A percentile compares a stretch with the other conserved stretches of the same genome.
Conservation (phyloP, 345 rosid genomes). For the Lumnitzera racemosa region DNA sequence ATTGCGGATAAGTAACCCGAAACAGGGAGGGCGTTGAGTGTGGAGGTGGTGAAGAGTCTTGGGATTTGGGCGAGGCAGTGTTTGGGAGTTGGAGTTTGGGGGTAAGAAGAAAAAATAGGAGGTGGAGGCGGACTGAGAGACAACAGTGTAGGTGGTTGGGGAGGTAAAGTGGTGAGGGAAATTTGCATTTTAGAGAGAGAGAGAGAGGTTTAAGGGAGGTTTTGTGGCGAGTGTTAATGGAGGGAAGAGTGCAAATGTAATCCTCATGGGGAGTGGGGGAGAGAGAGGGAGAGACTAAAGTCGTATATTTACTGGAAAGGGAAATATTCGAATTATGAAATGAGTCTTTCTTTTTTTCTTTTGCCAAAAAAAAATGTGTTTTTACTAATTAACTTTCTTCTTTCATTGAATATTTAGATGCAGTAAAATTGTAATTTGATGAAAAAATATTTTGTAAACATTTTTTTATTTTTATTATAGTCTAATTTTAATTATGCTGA, state of each 20-base stretch:
- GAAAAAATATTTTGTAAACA: too few species aligned
- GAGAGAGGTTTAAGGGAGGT: slow-evolving; percentile 18
- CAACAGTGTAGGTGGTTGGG: slow-evolving; percentile 28
- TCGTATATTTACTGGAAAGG: too few species aligned
- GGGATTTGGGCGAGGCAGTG: slow-evolving; percentile 19
- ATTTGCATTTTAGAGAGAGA: slow-evolving; percentile 26
- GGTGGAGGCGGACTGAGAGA: slow-evolving; percentile 20
- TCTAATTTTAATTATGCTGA: too few species aligned
- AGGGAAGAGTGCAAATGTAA: slow-evolving; percentile 1
- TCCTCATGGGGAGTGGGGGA: not conserved
- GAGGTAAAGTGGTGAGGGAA: slow-evolving; percentile 25
- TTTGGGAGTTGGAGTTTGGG: slow-evolving; percentile 24
- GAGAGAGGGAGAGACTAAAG: not conserved
- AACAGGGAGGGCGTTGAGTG: slow-evolving; percentile 30
- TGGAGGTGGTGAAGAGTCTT: slow-evolving; percentile 9
- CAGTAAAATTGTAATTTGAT: too few species aligned
- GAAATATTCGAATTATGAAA: too few species aligned
- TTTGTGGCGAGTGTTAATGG: slow-evolving; percentile 7
- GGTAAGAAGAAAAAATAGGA: slow-evolving; percentile 8
- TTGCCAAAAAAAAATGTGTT: too few species aligned
- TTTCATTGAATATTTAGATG: too few species aligned
- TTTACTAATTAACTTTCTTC: too few species aligned
- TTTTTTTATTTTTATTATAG: too few species aligned
- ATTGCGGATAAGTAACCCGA: slow-evolving; percentile 56
- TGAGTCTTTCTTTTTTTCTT: too few species aligned